Evolutionary conservation across 2,329 filamentous ascomycete species (phyloP), one percentile per base, ranked within the genome.

Genomic region (Pseudogymnoascus pannorum): DNA sequence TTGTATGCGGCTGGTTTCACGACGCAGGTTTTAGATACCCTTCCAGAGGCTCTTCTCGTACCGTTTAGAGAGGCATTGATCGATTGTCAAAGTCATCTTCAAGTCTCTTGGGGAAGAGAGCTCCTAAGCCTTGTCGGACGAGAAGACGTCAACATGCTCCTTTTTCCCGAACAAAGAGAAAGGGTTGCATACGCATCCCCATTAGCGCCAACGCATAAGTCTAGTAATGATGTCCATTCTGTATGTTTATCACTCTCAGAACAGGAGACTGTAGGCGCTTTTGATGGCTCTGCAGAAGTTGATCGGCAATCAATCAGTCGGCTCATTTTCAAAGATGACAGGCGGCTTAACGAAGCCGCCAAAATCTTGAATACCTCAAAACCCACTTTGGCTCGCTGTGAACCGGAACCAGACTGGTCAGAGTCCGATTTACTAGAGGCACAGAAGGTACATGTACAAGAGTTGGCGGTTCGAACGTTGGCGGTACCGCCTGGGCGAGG

Each of bases 351-450:
- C 64, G 94, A 99, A 75, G 94, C 92, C 0, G 86, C 87, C 60
- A 85, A 83, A 60, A 79, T 99, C 61, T 79, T 99, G n/a, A 92
- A 94, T 61, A 94, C 94, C 26, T 86, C 88, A 59, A 90, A 88
- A 69, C 81, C 91, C 12, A 86, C 93, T 42, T 78, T 90, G 9
- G 86, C 93, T n/a, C 88, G 89, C 59, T 88, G 93, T 64, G 81
- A 87, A 38, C 84, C 87, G 1, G 81, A 91, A 65, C 85, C 88
- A 1, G 84, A 85, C 40, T 94, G 91, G 88, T 84, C 87, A 20
- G 94, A 99, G 71, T 87, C 90, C 14, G 87, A 94, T 64, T 86
- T 96, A 61, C 79, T 99, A 8, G 94, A 99, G 72, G 90, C 89
- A 63, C 94, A 99, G 73, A 96, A 97, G 73, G 87, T 91, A 64